Evolutionary conservation across 202 grass and related monocot species (phyloP), one percentile per base, ranked within the genome.

Genomic region (Zoysia matrella): DNA sequence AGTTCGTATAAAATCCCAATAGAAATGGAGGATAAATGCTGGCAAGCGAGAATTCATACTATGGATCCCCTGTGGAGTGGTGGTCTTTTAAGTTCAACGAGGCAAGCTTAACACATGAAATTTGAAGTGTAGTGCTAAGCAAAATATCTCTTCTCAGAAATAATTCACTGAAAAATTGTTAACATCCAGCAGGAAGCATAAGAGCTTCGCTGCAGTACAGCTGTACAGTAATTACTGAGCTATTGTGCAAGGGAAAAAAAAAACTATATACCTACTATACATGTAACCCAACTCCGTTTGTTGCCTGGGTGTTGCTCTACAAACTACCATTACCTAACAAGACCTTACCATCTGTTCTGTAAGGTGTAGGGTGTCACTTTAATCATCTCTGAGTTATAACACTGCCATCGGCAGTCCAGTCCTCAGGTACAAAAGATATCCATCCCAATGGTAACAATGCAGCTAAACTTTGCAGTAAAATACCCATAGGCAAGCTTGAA

Each of bases 391-490:
- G 66, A 57, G 85, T 81, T 52, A 86, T 56, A 58, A 77, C 72
- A 71, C 85, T 90, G 43, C 85, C 83, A 61, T 92, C 78, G 41
- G 55, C 66, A 36, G 49, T 92, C 86, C 71, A 86, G 55, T 87
- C 65, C 40, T 71, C 71, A 4, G 90, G 94, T 61, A 97, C 40
- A 79, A 60, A 81, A 9, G 83, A 94, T 78, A 94, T 87, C 94
- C 92, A 97, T n/a, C 77, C 85, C 68, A 97, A 72, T 54, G 94
- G 94, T 86, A 90, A 47, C 85, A 97, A 87, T 64, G 94, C 92
- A 56, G 91, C 85, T 13, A 94, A 63, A 81, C 89, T 81, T 86
- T 97, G 94, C 30, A 97, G 75, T 56, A 89, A 13, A 84, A 97
- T 94, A 52, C 90, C 89, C 12, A 85, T 12, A 71, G 90, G 83